These are phyloP conservation scores for Neurospora sp. DNA, from an alignment of 495 filamentous ascomycete species.

Conservation along the genomic window DNA sequence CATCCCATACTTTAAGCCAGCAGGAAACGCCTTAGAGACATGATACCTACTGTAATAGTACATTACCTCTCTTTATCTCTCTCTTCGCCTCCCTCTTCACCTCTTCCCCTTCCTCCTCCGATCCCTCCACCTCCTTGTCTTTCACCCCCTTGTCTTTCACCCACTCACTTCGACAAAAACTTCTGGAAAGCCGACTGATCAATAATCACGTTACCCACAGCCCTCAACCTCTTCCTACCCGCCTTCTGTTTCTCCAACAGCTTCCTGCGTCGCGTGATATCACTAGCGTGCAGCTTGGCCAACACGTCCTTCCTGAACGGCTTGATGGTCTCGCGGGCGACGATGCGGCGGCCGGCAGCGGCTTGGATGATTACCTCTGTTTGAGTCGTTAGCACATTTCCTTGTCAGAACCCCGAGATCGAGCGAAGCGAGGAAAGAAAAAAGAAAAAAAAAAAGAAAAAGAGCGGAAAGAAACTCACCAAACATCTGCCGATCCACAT, in stretches of 20 bases:
- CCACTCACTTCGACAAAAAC: conserved; percentile 53
- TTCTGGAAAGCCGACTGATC: conserved; percentile 89
- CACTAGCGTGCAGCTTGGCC: conserved; percentile 86
- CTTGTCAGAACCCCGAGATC: neutral
- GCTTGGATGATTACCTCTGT: conserved; percentile 88
- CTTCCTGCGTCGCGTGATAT: conserved; percentile 73
- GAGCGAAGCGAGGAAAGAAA: neutral
- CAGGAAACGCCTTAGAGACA: neutral
- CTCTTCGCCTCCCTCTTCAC: neutral
- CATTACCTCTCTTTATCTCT: neutral
- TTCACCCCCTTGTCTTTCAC: no score
- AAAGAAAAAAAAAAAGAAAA: neutral
- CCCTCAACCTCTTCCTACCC: conserved; percentile 73
- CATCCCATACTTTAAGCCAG: neutral
- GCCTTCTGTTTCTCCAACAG: conserved; percentile 96
- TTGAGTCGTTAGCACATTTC: neutral
- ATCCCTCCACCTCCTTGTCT: no score
- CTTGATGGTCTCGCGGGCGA: conserved; percentile 92
- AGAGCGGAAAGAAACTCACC: conserved; percentile 11
- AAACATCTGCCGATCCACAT: conserved; percentile 92
- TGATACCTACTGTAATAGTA: neutral
- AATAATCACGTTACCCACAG: conserved; percentile 74
- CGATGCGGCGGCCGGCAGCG: conserved; percentile 67
- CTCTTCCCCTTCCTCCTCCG: no score
- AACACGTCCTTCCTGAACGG: conserved; percentile 92